Evolutionary conservation across 768 basidiomycete species (phyloP), one percentile per base, ranked within the genome.

Genomic region (Lentinula sp.): DNA sequence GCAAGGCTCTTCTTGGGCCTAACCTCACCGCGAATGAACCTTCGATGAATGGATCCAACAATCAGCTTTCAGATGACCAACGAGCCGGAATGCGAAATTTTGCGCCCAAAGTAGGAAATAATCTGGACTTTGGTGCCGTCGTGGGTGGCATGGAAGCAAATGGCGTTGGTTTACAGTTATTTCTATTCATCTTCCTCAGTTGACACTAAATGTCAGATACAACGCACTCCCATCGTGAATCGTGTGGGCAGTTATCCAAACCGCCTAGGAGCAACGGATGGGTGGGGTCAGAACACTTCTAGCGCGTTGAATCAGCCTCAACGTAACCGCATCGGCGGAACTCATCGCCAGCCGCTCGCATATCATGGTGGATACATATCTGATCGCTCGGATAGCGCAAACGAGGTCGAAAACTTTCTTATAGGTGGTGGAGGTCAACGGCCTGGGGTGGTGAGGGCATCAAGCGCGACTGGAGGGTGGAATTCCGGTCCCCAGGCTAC

Each of bases 331-430:
- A 66, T 70, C 39, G 68, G 73, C 66, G 75, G 71, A 66, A 65
- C 69, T 6, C 74, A 75, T 35, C 71, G 76, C 42, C 79, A 82
- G 66, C 82, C 84, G 35, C 85, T 84, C 67, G 76, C 78, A 20
- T 77, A 82, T 65, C 74, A 81, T 36, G 28, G 41, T 35, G 73
- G 74, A 32, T 75, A 78, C 62, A 63, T 76, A 45, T 85, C 85
- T 49, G 85, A 86, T 67, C 78, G 77, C 36, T 87, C 88, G 36
- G 84, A 84, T 58, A 90, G 88, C 68, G 79, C 82, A 1, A 81
- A 85, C 54, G 90, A 91, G 67, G 86, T 90, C n/a, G 89, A 91
- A 67, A 81, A 81, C 63, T 68, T 90, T 62, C 76, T 90, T 41
- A 72, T 79, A n/a, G 64, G 66, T 36, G 70, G 66, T 66, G 46